Evolutionary conservation across 495 filamentous ascomycete species (phyloP), one percentile per base, ranked within the genome.

Genomic region (Annulohypoxylon stygium): DNA sequence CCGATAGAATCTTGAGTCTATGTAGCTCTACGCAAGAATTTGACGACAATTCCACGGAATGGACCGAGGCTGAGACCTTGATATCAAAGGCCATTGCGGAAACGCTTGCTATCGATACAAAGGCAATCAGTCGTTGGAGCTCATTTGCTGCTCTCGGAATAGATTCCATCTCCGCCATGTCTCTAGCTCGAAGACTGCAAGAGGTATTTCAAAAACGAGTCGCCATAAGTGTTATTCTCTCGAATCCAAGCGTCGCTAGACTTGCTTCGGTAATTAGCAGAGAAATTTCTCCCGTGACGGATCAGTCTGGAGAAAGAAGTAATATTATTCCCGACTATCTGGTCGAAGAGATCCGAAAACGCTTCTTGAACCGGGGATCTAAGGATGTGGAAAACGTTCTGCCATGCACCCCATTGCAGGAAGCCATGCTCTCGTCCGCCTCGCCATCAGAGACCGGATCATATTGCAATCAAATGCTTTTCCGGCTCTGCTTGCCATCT

Each of bases 111-210:
- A 81, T 82, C 23, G 78, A 84, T 33, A 87, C 80, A 0, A 89
- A 85, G 1, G 88, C 90, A 50, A 86, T 93, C 57, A 86, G 53
- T 34, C 75, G 81, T 45, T 86, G 84, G 84, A 83, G 80, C 12
- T 80, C 84, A 6, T 80, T 86, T 7, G 67, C 74, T 7, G 69
- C 82, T 23, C 81, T 95, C 5, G 93, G 93, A 0, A 78, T 97
- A 20, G 93, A 97, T 77, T 95, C 93, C 0, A 89, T 97, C n/a
- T 91, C 90, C 30, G 92, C 91, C 0, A 95, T 97, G 54, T 79
- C 86, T 11, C 78, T 94, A 41, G 86, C 90, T 0, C 89, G 82
- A 20, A 75, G 77, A 41, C 77, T 93, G 1, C 78, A 83, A 51
- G 67, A 81, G 2, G 63, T 65, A 7, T 81, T 85, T 2, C 81